phyloP scores from a whole-genome alignment of 305 asterid genomes.

The Coffea humblotiana region DNA sequence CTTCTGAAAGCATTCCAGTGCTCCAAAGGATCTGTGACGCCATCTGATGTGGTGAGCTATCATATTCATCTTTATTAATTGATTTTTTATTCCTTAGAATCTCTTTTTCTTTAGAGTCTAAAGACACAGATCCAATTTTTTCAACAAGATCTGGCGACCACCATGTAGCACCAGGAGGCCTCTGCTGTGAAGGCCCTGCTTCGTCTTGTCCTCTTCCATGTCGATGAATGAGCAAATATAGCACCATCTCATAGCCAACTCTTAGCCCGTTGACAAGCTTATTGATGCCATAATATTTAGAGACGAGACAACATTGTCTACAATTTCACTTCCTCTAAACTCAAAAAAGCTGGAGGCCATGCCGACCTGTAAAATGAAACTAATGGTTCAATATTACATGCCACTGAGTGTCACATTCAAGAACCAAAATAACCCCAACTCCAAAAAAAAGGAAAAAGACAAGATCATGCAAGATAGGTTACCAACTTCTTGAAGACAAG shows the following conservation, averaged over 20 bases:
- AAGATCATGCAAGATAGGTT: not conserved
- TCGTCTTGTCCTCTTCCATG: constrained; percentile 70
- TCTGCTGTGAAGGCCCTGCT: constrained; percentile 56
- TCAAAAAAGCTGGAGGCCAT: constrained; percentile 29
- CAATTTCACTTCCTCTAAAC: constrained; percentile 33
- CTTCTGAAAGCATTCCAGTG: constrained; percentile 84
- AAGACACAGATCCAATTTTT: constrained; percentile 70
- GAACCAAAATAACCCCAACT: not conserved
- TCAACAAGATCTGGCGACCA: constrained; percentile 74
- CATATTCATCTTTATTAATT: constrained; percentile 43
- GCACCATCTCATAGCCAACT: constrained; percentile 38
- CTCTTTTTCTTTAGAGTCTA: constrained; percentile 51
- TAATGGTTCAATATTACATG: constrained; percentile 11
- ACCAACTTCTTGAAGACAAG: not conserved
- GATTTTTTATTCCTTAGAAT: constrained; percentile 43
- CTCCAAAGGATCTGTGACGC: constrained; percentile 95
- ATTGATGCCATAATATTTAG: constrained; percentile 26
- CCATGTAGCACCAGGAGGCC: constrained; percentile 60
- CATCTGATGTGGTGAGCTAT: constrained; percentile 42
- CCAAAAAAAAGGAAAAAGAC: not conserved
- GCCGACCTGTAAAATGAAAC: constrained; percentile 46
- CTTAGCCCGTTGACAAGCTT: constrained; percentile 34
- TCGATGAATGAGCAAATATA: constrained; percentile 35
- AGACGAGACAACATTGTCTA: constrained; percentile 26
- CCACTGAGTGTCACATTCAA: not conserved